phyloP scores from a whole-genome alignment of 169 alveolate species.

The Plasmodium falciparum region DNA sequence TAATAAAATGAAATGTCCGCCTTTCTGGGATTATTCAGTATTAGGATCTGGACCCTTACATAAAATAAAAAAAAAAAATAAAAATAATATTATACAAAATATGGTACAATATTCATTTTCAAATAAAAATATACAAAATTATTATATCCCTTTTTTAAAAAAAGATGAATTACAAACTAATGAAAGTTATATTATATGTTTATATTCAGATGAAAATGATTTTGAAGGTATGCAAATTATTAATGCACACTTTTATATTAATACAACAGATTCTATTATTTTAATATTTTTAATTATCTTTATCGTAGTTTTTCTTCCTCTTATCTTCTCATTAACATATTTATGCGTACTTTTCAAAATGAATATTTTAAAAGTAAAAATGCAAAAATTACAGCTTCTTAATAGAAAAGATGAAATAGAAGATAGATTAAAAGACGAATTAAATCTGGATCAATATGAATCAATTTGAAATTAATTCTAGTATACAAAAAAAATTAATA shows the following conservation, averaged over 20 bases:
- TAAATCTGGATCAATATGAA: constrained; percentile 56
- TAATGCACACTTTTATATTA: constrained; percentile 57
- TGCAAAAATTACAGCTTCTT: constrained; percentile 57
- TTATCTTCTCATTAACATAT: constrained; percentile 49
- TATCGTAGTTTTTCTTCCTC: constrained; percentile 58
- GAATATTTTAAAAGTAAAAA: constrained; percentile 32
- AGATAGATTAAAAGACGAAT: constrained; percentile 40
- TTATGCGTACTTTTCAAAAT: constrained; percentile 54
- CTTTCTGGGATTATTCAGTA: constrained; percentile 71
- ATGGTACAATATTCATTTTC: constrained; percentile 40
- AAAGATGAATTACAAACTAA: constrained; percentile 63
- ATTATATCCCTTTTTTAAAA: constrained; percentile 63
- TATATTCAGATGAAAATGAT: constrained; percentile 76
- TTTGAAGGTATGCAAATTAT: constrained; percentile 61
- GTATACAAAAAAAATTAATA: too few species aligned
- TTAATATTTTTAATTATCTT: constrained; percentile 58
- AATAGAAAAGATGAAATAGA: constrained; percentile 76
- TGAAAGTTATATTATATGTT: constrained; percentile 46
- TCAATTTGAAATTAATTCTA: constrained; percentile 3
- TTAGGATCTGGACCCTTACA: constrained; percentile 57
- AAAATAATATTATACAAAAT: constrained; percentile 9
- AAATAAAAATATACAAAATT: neutral
- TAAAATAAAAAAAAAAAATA: constrained; percentile 26
- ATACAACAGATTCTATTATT: constrained; percentile 64
- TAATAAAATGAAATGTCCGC: constrained; percentile 23